Evolutionary conservation across 2,329 filamentous ascomycete species (phyloP), one percentile per base, ranked within the genome.

Genomic region (Plenodomus biglobosus): DNA sequence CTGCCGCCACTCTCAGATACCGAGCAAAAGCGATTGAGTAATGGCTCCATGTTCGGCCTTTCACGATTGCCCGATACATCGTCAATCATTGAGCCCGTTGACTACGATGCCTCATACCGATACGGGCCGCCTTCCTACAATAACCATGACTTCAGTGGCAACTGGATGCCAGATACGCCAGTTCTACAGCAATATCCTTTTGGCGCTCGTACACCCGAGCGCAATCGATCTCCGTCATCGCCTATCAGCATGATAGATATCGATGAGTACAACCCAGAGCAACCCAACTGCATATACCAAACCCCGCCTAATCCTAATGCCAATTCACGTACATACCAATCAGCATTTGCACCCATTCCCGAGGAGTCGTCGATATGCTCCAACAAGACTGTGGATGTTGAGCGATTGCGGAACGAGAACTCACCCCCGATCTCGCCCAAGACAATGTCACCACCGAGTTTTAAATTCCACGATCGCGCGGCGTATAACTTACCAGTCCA

Each of bases 71-170:
- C 92, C 72, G 96, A 77, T 7, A 85, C 84, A 73, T 96, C 91
- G 76, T 90, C 96, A 68, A 84, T 90, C 8, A 87, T 92, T 65
- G 96, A 96, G 55, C 94, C 69, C 8, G 70, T 75, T 21, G 77
- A 75, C 5, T 78, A 75, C 6, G 72, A 75, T 1, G 66, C 65
- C 44, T 75, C 62, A 73, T 80, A 64, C 76, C 66, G 60, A 6
- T 65, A 77, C n/a, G 85, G 79, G 20, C 69, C 80, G 1, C 84
- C 87, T 56, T 81, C 80, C 1, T 77, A 83, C 1, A 48, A 40
- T 3, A 40, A 36, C 2, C 40, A 52, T 6, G 44, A 55, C 11
- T 43, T 43, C n/a, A 44, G 43, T 3, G 34, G 41, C 17, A 44
- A 46, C 17, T 40, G 44, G 22, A 39, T 52, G 22, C 56, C 49